A percentile compares a stretch with the other conserved stretches of the same genome.
phyloP scores from a whole-genome alignment of 306 rosid genomes.

The Neltuma alba region DNA sequence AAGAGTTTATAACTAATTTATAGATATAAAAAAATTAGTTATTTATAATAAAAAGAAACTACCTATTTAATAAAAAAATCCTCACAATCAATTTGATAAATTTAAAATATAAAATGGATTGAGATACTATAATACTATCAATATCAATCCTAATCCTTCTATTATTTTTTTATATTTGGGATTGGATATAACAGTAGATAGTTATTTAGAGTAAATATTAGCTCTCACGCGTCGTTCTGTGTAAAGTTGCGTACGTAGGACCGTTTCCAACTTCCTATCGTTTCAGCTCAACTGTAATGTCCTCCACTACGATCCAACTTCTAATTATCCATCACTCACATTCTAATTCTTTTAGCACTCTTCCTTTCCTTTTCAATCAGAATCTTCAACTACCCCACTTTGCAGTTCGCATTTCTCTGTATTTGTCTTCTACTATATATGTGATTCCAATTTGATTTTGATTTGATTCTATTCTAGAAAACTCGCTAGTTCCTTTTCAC shows the following conservation, averaged over 20 bases:
- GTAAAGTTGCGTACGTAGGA: background rate
- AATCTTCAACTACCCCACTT: conserved; percentile 16
- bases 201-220: background rate
- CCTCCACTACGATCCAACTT: background rate
- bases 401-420: background rate
- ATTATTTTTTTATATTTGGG: too few species aligned
- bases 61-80: too few species aligned
- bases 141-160: too few species aligned
- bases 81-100: too few species aligned
- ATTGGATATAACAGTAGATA: too few species aligned
- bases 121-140: too few species aligned
- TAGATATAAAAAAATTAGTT: too few species aligned
- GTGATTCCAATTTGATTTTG: background rate
- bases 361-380: background rate
- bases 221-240: background rate
- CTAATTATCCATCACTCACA: background rate
- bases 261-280: conserved; percentile 5
- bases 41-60: too few species aligned
- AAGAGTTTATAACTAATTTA: too few species aligned
- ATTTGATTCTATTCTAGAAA: background rate
- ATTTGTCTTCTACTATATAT: background rate
- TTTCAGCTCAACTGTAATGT: background rate
- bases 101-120: too few species aligned
- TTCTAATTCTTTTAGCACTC: background rate
- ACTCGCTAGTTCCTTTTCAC: background rate